Percentiles rank a stretch among this genome's conserved stretches.
Conservation (phyloP, 768 basidiomycete genomes). For the Termitomyces sp. region DNA sequence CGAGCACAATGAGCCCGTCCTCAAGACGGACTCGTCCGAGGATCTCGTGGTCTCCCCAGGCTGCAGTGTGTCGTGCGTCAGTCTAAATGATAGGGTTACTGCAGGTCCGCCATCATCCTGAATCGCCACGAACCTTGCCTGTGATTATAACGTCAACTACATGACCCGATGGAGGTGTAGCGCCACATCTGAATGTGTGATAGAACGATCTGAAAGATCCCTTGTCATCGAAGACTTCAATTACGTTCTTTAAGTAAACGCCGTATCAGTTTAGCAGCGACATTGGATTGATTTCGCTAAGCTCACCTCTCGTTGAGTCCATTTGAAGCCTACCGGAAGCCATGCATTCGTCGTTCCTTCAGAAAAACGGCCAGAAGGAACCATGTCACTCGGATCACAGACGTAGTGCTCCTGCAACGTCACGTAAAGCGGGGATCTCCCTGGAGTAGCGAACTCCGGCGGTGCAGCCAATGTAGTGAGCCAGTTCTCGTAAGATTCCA, state of each 20-base stretch:
- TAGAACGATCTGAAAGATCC: conserved; percentile 40
- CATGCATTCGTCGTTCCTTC: conserved; percentile 44
- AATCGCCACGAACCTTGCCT: conserved; percentile 41
- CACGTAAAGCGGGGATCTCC: conserved; percentile 47
- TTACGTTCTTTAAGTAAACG: conserved; percentile 51
- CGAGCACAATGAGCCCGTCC: conserved; percentile 58
- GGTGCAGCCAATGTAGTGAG: conserved; percentile 31
- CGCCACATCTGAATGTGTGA: conserved; percentile 29
- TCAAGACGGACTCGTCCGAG: conserved; percentile 56
- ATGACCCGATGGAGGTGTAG: conserved; percentile 19
- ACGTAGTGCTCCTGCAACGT: conserved; percentile 48
- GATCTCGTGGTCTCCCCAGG: conserved; percentile 58
- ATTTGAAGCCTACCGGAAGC: conserved; percentile 39
- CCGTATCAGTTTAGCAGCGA: conserved; percentile 44
- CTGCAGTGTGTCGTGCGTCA: conserved; percentile 41
- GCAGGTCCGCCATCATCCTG: background rate
- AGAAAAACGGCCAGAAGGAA: conserved; percentile 33
- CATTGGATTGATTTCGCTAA: conserved; percentile 25
- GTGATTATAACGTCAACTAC: conserved; percentile 51
- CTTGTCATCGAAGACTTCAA: conserved; percentile 34
- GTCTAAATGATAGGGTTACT: conserved; percentile 32
- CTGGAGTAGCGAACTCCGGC: conserved; percentile 31
- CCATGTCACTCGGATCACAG: conserved; percentile 29
- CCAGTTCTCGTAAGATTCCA: conserved; percentile 39
- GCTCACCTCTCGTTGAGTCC: conserved; percentile 42